Evolutionary conservation across 2,329 filamentous ascomycete genomes (phyloP), one percentile per base, ranked within the genome.

Genomic region (Colletotrichum liriopes): DNA sequence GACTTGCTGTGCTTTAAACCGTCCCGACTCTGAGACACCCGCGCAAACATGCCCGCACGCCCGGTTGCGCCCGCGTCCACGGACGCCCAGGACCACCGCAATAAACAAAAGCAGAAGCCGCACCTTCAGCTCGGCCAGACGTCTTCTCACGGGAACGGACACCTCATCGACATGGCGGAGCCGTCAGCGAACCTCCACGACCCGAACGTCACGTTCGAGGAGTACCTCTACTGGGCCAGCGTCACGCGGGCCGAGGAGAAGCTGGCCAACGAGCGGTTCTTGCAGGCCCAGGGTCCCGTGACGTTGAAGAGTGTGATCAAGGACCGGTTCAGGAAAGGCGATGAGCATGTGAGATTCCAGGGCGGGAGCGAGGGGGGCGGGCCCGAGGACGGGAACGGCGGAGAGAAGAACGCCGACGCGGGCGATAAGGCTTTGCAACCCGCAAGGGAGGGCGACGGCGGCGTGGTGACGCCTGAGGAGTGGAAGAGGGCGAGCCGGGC

Each of bases 401-500:
- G 32, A 8, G 66, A 56, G 3, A 45, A 47, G 73, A 47, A 4
- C 8, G 32, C 20, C 26, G 20, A 29, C 29, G 58, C 9, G n/a
- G 43, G 65, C n/a, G 54, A 64, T 20, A 69, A 69, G 59, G 32
- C 52, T 26, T 37, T 55, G 23, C 51, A n/a, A 8, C 29, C 65
- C 20, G 37, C 45, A 23, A 32, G 11, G 59, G 37, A n/a, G 2
- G 39, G 52, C 11, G 52, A 47, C 35, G 65, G 55, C 9, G 70
- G 60, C 9, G 64, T 45, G 2, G 75, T 78, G n/a, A 73, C 76
- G 8, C 76, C 75, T 20, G 79, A 82, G 5, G 86, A 88, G 71
- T 87, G 86, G 86, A 79, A 78, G 29, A 84, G 84, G 63, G 86
- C 86, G 2, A 83, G 82, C 29, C 82, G 86, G 26, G 82, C 84